These are phyloP conservation scores for Mortierella sp. DNA, from an alignment of 371 early-diverging fungal species.

Conservation along the genomic window DNA sequence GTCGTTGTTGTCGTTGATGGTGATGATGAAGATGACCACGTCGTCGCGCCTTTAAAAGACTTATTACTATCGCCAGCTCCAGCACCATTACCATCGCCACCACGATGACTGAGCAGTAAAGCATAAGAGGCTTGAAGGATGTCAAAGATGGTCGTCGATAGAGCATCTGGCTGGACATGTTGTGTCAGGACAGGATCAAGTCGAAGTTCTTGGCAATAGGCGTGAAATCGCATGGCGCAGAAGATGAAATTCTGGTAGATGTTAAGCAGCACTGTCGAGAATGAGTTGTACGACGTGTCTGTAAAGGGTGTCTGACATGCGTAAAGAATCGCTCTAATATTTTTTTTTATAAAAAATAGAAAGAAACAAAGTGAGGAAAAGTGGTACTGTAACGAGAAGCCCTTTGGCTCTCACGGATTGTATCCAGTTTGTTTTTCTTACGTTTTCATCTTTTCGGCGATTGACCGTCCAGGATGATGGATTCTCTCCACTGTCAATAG, in stretches of 20 bases:
- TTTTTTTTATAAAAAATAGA: background rate
- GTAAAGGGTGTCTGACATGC: conserved; percentile 66
- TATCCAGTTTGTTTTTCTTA: conserved; percentile 11
- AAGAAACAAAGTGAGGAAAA: background rate
- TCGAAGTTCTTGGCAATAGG: conserved; percentile 56
- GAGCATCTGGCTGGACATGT: conserved; percentile 10
- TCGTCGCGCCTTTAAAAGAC: conserved; percentile 38
- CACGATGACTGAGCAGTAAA: conserved; percentile 22
- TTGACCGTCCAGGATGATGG: conserved; percentile 54
- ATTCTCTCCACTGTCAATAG: conserved; percentile 48
- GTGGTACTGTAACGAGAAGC: background rate
- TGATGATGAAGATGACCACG: conserved; percentile 3
- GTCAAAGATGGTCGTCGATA: conserved; percentile 10
- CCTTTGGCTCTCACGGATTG: no score
- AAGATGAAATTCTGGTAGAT: conserved; percentile 75
- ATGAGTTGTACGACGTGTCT: conserved; percentile 69
- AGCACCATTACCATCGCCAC: conserved; percentile 17
- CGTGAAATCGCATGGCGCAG: conserved; percentile 74
- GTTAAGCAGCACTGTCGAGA: conserved; percentile 67
- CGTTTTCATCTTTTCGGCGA: conserved; percentile 60
- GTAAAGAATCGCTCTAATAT: conserved; percentile 31
- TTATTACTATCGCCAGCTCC: conserved; percentile 27
- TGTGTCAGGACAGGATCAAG: conserved; percentile 18
- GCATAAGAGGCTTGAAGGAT: conserved; percentile 35
- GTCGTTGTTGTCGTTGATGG: no score